Evolutionary conservation across 1,139 yeast species (phyloP).

Genomic region (Pichia sp.): DNA sequence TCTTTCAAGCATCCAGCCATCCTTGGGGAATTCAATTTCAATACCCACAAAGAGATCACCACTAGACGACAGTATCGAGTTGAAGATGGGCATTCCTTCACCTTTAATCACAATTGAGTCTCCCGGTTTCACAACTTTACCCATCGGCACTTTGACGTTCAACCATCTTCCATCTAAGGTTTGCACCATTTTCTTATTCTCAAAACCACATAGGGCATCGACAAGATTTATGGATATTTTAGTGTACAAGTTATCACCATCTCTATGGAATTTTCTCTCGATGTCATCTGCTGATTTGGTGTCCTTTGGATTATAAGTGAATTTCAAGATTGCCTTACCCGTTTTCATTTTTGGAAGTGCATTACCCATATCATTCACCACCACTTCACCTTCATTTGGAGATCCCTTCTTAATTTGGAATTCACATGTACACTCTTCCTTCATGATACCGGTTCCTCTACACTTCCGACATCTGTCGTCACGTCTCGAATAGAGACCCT

Average conservation of each 20-base stretch:
- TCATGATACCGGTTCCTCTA: conserved; percentile 52
- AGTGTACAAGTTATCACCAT: conserved; percentile 59
- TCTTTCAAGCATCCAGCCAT: conserved; percentile 69
- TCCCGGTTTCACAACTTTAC: conserved; percentile 77
- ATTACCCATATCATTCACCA: conserved; percentile 68
- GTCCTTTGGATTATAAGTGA: conserved; percentile 14
- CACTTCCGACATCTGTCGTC: conserved; percentile 80
- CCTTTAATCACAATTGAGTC: conserved; percentile 57
- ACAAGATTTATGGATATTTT: conserved; percentile 56
- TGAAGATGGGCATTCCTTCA: conserved; percentile 78
- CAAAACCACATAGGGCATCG: conserved; percentile 80
- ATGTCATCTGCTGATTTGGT: background rate
- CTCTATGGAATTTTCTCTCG: conserved; percentile 37
- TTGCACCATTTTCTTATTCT: conserved; percentile 51
- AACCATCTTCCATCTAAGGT: conserved; percentile 81
- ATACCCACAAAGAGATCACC: conserved; percentile 75
- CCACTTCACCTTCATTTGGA: conserved; percentile 43
- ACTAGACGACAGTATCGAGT: conserved; percentile 26
- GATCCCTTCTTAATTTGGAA: conserved; percentile 75
- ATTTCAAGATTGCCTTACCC: conserved; percentile 68
- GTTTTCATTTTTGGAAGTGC: conserved; percentile 66
- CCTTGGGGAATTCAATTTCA: conserved; percentile 75
- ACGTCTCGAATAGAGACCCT: conserved; percentile 52
- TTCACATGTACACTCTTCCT: conserved; percentile 69
- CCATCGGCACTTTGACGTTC: conserved; percentile 55